Evolutionary conservation across 345 rosid species (phyloP).

Genomic region (Erodium maritimum): DNA sequence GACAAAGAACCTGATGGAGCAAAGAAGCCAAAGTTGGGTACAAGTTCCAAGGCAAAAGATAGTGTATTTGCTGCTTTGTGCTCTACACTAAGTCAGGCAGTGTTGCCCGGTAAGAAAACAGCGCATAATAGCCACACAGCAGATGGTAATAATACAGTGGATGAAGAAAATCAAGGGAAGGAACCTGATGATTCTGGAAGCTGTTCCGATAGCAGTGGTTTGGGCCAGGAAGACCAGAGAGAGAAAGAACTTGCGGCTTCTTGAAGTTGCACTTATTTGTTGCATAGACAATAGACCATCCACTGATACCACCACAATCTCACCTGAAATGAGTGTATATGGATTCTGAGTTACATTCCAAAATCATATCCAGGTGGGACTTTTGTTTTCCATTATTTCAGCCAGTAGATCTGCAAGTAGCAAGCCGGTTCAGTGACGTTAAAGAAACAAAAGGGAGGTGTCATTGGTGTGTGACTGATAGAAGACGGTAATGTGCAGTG

Average conservation of each 20-base stretch:
- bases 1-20: constrained; percentile 51
- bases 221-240: constrained; percentile 35
- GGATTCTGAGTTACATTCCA: constrained; percentile 34
- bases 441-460: too few relatives aligned
- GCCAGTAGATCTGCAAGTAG: too few relatives aligned
- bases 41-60: constrained; percentile 45
- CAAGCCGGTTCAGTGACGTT: too few relatives aligned
- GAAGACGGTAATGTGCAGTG: too few relatives aligned
- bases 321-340: constrained; percentile 88
- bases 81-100: constrained; percentile 79
- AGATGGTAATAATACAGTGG: constrained; percentile 12
- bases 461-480: too few relatives aligned
- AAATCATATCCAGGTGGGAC: too few relatives aligned
- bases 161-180: constrained; percentile 5
- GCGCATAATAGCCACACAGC: constrained; percentile 18
- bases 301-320: constrained; percentile 58
- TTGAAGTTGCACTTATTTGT: constrained; percentile 23
- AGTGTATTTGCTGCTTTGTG: constrained; percentile 69
- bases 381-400: too few relatives aligned
- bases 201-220: constrained; percentile 20
- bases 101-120: constrained; percentile 54
- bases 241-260: constrained; percentile 19
- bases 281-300: constrained; percentile 40
- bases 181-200: constrained; percentile 25
- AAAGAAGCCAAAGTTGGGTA: constrained; percentile 55